phyloP scores from a whole-genome alignment of 176 grass and related monocot genomes.

The Elaeis guineensis region DNA sequence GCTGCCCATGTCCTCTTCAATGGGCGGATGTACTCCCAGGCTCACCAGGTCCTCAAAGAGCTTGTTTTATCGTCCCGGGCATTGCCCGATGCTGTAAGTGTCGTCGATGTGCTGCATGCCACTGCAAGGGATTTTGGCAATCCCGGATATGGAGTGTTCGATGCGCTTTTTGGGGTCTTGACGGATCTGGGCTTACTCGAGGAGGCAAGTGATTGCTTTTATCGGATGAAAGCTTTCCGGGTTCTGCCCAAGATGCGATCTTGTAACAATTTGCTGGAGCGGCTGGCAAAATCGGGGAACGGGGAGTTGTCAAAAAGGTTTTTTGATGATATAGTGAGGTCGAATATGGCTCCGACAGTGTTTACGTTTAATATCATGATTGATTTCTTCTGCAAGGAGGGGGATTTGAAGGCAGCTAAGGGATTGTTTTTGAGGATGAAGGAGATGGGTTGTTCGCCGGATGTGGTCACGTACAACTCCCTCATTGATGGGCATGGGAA shows the following conservation, averaged over 20 bases:
- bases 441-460: constrained; percentile 52
- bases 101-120: constrained; percentile 22
- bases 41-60: constrained; percentile 26
- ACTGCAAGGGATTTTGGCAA: constrained; percentile 21
- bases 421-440: constrained; percentile 59
- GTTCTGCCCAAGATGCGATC: constrained; percentile 69
- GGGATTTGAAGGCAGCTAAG: constrained; percentile 42
- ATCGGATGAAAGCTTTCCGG: constrained; percentile 44
- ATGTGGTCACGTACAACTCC: constrained; percentile 75
- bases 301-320: constrained; percentile 30
- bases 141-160: constrained; percentile 29
- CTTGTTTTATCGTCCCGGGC: constrained; percentile 20
- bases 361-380: constrained; percentile 97
- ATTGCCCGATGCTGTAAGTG: constrained; percentile 12
- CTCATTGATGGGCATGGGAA: constrained; percentile 92
- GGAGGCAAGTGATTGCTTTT: constrained; percentile 42
- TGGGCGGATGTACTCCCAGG: constrained; percentile 25
- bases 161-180: constrained; percentile 38
- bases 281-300: constrained; percentile 32
- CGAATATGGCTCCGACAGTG: constrained; percentile 43
- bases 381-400: constrained; percentile 83
- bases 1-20: constrained; percentile 32
- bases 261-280: constrained; percentile 84
- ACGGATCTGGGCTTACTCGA: constrained; percentile 32
- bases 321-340: constrained; percentile 45